A percentile compares a stretch with the other conserved stretches of the same genome.
phyloP scores from a whole-genome alignment of 2,329 filamentous ascomycete genomes.

The Stenocarpella maydis region DNA sequence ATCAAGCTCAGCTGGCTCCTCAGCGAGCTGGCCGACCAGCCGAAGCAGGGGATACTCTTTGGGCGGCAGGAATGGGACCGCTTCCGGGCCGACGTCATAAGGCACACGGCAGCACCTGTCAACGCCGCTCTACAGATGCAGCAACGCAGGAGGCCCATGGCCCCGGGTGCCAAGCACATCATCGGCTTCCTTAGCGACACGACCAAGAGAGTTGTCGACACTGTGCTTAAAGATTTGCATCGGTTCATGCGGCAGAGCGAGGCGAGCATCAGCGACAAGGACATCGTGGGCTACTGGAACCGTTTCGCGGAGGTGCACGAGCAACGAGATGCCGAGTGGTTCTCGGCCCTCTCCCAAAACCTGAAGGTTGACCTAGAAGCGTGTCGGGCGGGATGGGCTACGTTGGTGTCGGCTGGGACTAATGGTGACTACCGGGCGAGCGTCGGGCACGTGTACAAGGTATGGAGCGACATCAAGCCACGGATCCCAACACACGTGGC shows the following conservation, averaged over 20 bases:
- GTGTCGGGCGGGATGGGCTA: conserved; percentile 46
- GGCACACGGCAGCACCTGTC: conserved; percentile 21
- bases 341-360: conserved; percentile 5
- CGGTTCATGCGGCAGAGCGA: conserved; percentile 13
- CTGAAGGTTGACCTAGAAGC: conserved; percentile 44
- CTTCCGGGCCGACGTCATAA: conserved; percentile 44
- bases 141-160: not conserved
- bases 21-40: conserved; percentile 64
- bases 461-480: conserved; percentile 53
- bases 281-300: conserved; percentile 46
- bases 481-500: conserved; percentile 36
- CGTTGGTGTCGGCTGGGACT: not conserved
- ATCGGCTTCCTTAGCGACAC: conserved; percentile 71
- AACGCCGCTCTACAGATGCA: conserved; percentile 23
- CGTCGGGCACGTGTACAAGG: conserved; percentile 49
- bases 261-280: conserved; percentile 26
- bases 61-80: conserved; percentile 50
- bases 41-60: conserved; percentile 64
- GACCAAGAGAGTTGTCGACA: conserved; percentile 52
- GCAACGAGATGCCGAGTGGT: conserved; percentile 21
- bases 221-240: conserved; percentile 47
- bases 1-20: conserved; percentile 61
- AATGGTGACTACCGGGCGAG: conserved; percentile 38
- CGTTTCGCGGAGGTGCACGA: conserved; percentile 45
- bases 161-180: conserved; percentile 54